Evolutionary conservation across 2,329 filamentous ascomycete species (phyloP).

Genomic region (Sclerotinia borealis): DNA sequence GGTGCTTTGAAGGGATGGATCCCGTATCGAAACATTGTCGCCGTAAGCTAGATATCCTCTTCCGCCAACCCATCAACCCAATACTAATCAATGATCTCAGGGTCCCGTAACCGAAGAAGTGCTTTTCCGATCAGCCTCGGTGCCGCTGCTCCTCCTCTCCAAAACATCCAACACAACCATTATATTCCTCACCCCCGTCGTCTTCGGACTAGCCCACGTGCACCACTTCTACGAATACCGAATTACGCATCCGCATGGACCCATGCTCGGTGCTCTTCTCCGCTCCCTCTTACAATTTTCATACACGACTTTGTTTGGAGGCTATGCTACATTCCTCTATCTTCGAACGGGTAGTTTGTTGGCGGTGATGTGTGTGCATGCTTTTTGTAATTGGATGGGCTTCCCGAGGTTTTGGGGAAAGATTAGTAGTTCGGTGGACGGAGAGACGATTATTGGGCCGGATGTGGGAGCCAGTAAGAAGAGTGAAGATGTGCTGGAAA

Average conservation of each 20-base stretch:
- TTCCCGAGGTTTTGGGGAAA: conserved; percentile 80
- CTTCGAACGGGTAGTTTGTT: conserved; percentile 77
- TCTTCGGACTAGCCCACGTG: conserved; percentile 89
- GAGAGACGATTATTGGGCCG: conserved; percentile 21
- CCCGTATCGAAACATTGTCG: conserved; percentile 79
- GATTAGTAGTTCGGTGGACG: conserved; percentile 41
- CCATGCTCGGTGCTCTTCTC: conserved; percentile 55
- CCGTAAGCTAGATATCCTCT: conserved; percentile 48
- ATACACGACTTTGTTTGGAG: conserved; percentile 90
- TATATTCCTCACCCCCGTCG: conserved; percentile 75
- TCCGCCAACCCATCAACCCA: no score
- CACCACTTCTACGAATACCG: conserved; percentile 97
- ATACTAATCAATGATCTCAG: conserved; percentile 29
- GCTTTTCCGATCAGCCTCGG: conserved; percentile 81
- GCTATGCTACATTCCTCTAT: conserved; percentile 85
- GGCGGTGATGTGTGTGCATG: conserved; percentile 69
- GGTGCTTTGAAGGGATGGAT: conserved; percentile 67
- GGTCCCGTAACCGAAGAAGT: conserved; percentile 89
- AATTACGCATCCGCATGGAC: conserved; percentile 67
- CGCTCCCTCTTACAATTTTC: conserved; percentile 77
- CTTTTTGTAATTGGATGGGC: conserved; percentile 90
- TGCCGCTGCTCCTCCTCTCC: conserved; percentile 75
- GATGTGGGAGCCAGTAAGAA: conserved; percentile 35
- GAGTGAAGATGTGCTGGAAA: conserved; percentile 29
- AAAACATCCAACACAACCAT: conserved; percentile 46